phyloP scores from a whole-genome alignment of 306 rosid genomes.

The barrel medic (Medicago truncatula) region MtrunA17r5.0-ANR NC_053044.1:40772001-40772500 shows the following conservation, averaged over 20 bases:
- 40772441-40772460: not conserved
- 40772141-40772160: conserved; percentile 44
- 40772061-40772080: conserved; percentile 36
- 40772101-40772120: conserved; percentile 48
- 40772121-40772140: conserved; percentile 48
- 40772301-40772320: conserved; percentile 46
- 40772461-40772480: conserved; percentile 34
- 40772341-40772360: conserved; percentile 46
- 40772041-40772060: conserved; percentile 41
- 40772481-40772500: conserved; percentile 43
- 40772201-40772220: conserved; percentile 46
- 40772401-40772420: conserved; percentile 37
- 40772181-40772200: conserved; percentile 49
- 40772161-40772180: conserved; percentile 40
- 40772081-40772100: conserved; percentile 44
- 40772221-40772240: conserved; percentile 36
- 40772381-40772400: conserved; percentile 38
- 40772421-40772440: not conserved
- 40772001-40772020: conserved; percentile 46
- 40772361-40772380: conserved; percentile 42
- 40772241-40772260: conserved; percentile 45
- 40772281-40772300: conserved; percentile 41
- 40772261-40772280: conserved; percentile 43
- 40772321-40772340: conserved; percentile 46
- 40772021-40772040: conserved; percentile 45